Conservation (phyloP, 2,329 filamentous ascomycete genomes). For the Alternaria alternata region DNA sequence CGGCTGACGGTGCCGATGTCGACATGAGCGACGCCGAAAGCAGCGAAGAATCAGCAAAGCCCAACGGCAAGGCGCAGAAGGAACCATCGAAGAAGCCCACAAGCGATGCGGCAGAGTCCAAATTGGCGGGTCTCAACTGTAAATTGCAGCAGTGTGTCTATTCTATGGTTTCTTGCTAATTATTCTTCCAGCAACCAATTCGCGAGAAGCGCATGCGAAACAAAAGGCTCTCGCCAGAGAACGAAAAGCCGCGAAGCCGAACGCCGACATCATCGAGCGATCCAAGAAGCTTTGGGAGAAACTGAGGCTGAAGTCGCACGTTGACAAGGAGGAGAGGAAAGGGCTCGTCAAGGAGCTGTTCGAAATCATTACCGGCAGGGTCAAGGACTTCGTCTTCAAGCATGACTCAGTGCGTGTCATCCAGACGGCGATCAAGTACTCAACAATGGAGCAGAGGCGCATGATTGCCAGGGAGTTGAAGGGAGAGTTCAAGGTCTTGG, state of each 20-base stretch:
- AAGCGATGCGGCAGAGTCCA: constrained; percentile 29
- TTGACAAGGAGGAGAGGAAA: constrained; percentile 86
- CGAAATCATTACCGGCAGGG: constrained; percentile 85
- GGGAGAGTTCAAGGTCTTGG: constrained; percentile 82
- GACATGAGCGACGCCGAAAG: constrained; percentile 32
- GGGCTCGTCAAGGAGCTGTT: constrained; percentile 89
- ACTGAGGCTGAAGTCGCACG: constrained; percentile 89
- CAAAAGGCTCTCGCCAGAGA: constrained; percentile 89
- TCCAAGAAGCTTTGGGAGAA: constrained; percentile 98
- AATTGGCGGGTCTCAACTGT: constrained; percentile 41
- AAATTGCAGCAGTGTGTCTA: neutral
- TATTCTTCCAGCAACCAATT: constrained; percentile 67
- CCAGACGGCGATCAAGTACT: constrained; percentile 96
- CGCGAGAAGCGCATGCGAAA: constrained; percentile 87
- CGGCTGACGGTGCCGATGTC: constrained; percentile 36
- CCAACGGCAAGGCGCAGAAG: constrained; percentile 31
- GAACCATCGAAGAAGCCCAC: constrained; percentile 30
- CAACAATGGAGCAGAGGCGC: constrained; percentile 81
- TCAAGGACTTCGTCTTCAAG: constrained; percentile 97
- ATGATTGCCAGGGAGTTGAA: constrained; percentile 87
- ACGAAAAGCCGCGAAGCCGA: constrained; percentile 89
- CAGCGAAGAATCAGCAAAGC: constrained; percentile 25
- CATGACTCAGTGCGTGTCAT: constrained; percentile 97
- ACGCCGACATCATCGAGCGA: constrained; percentile 86
- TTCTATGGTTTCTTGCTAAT: constrained; percentile 19